Evolutionary conservation across 148 eudicot genomes (phyloP).

Genomic region (Chenopodium quinoa): DNA sequence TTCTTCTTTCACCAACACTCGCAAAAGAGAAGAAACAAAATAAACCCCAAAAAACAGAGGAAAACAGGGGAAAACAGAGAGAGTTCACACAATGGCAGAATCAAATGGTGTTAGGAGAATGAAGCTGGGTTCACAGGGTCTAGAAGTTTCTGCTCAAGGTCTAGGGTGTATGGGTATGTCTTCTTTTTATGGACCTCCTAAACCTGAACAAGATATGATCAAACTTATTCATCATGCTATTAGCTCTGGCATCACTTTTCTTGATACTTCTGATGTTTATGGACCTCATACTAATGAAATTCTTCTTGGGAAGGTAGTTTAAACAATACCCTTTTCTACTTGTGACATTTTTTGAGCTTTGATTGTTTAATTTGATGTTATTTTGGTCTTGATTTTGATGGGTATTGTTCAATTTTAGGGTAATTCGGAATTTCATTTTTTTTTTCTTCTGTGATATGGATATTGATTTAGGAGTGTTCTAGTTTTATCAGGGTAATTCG

Average conservation of each 20-base stretch:
- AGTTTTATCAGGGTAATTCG: no score
- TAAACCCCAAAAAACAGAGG: background rate
- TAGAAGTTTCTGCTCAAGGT: conserved; percentile 46
- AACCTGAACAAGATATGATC: conserved; percentile 52
- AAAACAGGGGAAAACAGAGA: background rate
- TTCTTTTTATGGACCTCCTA: conserved; percentile 41
- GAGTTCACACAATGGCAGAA: conserved; percentile 7
- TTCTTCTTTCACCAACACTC: background rate
- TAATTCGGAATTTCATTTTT: background rate
- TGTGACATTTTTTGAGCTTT: background rate
- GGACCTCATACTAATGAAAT: conserved; percentile 51
- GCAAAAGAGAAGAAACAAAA: background rate
- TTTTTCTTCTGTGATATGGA: background rate
- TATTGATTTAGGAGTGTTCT: background rate
- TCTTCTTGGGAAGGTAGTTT: conserved; percentile 37
- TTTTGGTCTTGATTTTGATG: background rate
- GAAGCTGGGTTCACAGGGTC: conserved; percentile 44
- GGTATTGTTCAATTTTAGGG: background rate
- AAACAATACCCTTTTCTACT: background rate
- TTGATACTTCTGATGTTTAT: conserved; percentile 49
- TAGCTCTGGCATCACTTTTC: conserved; percentile 44
- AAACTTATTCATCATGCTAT: conserved; percentile 43
- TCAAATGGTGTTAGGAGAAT: conserved; percentile 28
- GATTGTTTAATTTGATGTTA: background rate
- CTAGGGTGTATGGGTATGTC: conserved; percentile 59